Evolutionary conservation across 2,329 filamentous ascomycete genomes (phyloP), one percentile per base, ranked within the genome.

Genomic region (Pseudogymnoascus sp.): DNA sequence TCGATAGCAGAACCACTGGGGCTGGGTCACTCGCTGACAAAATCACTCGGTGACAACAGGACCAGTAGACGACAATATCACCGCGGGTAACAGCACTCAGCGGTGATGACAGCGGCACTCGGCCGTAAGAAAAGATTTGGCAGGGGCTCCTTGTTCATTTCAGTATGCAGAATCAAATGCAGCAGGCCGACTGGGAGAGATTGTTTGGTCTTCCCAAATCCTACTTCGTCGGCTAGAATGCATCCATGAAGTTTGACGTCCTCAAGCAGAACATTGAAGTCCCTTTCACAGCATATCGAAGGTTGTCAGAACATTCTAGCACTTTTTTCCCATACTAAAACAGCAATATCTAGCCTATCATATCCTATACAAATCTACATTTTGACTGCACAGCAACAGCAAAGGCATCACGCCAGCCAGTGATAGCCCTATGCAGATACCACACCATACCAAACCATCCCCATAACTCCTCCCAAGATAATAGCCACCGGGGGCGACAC

Each of bases 401-500:
- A 42, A 42, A 42, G 38, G 8, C 4, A 44, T 44, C 18, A 12
- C 7, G 12, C 21, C 12, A 6, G 6, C 42, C 12, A n/a, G 42
- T 5, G 11, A 3, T n/a, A 25, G 6, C 42, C 5, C 34, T 60
- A 60, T 4, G 61, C 31, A 23, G 31, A 36, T 10, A 81, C 75
- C 53, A 76, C 78, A 0, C 74, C 80, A 71, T 78, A 82, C 74
- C 80, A 76, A 56, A 76, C 73, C 64, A 82, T 64, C 0, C 81
- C 81, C 67, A 82, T 68, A n/a, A 77, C 69, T 1, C 75, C 80
- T 0, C 81, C 80, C 34, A 78, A 21, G 0, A 81, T 59, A 67
- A 82, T 82, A 0, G 78, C 76, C 31, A 76, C 61, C 0, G 79
- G 73, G 1, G 80, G 74, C 21, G 70, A 74, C 1, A 82, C 65